Evolutionary conservation across 2,329 filamentous ascomycete genomes (phyloP).

Genomic region (Tolypocladium nubicola): DNA sequence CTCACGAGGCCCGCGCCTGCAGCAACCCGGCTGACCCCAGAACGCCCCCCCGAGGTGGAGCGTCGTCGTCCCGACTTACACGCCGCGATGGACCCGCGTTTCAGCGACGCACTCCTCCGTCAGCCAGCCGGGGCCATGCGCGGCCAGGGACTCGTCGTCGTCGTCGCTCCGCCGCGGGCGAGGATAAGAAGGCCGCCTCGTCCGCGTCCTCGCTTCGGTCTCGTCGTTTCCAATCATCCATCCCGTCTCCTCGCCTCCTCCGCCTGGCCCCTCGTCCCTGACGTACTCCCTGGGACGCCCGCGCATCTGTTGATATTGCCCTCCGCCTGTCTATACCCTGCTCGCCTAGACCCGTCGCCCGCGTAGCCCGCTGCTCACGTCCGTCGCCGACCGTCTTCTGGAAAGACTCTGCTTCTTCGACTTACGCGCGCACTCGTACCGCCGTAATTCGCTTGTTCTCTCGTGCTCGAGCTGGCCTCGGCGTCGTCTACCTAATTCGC

Average conservation of each 20-base stretch:
- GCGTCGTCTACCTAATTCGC: conserved; percentile 1
- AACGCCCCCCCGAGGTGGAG: neutral
- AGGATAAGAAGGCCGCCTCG: conserved; percentile 18
- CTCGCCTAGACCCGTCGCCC: neutral
- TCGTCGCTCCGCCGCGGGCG: neutral
- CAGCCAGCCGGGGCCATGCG: too few species aligned
- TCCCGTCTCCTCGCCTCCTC: neutral
- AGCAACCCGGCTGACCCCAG: conserved; percentile 16
- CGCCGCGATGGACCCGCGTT: neutral
- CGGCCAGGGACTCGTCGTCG: too few species aligned
- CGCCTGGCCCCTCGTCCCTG: neutral
- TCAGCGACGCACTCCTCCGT: too few species aligned
- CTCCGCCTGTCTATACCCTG: neutral
- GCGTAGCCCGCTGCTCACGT: neutral
- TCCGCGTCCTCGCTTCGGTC: conserved; percentile 14
- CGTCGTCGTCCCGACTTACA: neutral
- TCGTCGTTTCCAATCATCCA: conserved; percentile 13
- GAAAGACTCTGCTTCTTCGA: neutral
- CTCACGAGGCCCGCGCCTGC: conserved; percentile 18
- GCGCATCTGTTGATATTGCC: neutral
- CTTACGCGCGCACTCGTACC: conserved; percentile 2
- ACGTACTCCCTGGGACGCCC: too few species aligned
- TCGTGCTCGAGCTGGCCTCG: conserved; percentile 10
- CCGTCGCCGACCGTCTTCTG: neutral
- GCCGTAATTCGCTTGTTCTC: neutral